Base-by-base conservation (phyloP, 1,284 basidiomycete genomes). In the Pyrrhoderma lamaoense region DNA sequence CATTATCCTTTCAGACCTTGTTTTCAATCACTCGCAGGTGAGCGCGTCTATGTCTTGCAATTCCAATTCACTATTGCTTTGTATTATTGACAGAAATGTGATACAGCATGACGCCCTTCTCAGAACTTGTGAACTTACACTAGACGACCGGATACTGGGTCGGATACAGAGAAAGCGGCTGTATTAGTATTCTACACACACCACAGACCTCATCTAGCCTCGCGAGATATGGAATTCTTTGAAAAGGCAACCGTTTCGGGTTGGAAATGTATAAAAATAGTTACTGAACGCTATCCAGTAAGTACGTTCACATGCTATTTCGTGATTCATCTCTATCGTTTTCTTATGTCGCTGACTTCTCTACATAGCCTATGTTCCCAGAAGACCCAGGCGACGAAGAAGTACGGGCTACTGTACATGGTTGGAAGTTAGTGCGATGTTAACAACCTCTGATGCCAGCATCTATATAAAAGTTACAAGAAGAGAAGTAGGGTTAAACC, bases 111-210 rank as follows among this genome's bases (percentile, higher is more conserved):
- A 82, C 22, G 90, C 91, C 0, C 70, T 98, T 16, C 74, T 97
- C 9, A 73, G 74, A 21, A 88, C 91, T 0, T 90, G 91, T 62
- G 81, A 88, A 54, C 64, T 64, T 11, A 66, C 65, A 22, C 67
- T 76, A 27, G 38, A 47, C 52, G n/a, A 45, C 53, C 39, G 11
- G 27, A 11, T 31, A 31, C 27, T 11, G 11, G 11, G 5, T 38
- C 49, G 11, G 52, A 56, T 36, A 22, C 64, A 25, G 50, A 58
- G 2, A 61, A 63, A 1, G 81, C 88, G 0, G 77, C 73, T 47
- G 75, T 92, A 2, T 78, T 97, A 1, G 90, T 95, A 2, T 97
- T 97, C 68, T 95, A 90, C 66, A 89, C 87, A 0, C 94, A 97
- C 58, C 95, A 97, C 62, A 75, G 90, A 0, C 93, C 91, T 0